Conservation (phyloP, 192 early-diverging fungal species). For the Coemansia erecta region DNA sequence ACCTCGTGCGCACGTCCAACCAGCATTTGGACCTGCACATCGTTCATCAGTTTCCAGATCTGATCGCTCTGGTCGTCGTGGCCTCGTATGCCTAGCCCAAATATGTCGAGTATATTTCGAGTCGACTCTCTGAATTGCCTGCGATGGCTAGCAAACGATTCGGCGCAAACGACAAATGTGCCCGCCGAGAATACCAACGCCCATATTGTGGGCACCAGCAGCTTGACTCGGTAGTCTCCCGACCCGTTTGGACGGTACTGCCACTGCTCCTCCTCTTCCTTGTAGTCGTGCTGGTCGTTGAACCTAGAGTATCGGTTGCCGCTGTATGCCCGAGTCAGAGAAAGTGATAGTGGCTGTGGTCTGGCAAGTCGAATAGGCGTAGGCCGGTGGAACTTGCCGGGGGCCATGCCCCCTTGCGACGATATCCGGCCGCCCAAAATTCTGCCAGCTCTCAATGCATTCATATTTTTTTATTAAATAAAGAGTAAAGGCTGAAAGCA, state of each 20-base stretch:
- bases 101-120: neutral
- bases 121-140: constrained; percentile 4
- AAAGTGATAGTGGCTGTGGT: neutral
- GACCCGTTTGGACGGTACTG: constrained; percentile 14
- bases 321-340: neutral
- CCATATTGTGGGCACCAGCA: constrained; percentile 33
- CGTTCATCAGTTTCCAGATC: constrained; percentile 24
- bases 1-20: constrained; percentile 25
- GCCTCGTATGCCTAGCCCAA: neutral
- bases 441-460: too few species aligned
- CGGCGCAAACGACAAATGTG: constrained; percentile 28
- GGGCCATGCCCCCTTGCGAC: too few species aligned
- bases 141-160: constrained; percentile 8
- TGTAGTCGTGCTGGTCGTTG: constrained; percentile 10
- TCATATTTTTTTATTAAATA: too few species aligned
- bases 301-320: constrained; percentile 3
- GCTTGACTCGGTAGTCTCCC: constrained; percentile 8
- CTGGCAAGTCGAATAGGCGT: too few species aligned
- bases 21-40: constrained; percentile 19
- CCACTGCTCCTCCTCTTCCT: constrained; percentile 5
- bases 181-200: constrained; percentile 27
- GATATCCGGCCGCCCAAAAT: too few species aligned
- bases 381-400: neutral
- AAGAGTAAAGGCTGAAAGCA: too few species aligned
- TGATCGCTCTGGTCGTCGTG: constrained; percentile 2